Percentiles rank a stretch among this genome's conserved stretches.
These are phyloP conservation scores for Herpetomonas samuelpessoai DNA, from an alignment of 208 protist genomes.

Conservation along the genomic window DNA sequence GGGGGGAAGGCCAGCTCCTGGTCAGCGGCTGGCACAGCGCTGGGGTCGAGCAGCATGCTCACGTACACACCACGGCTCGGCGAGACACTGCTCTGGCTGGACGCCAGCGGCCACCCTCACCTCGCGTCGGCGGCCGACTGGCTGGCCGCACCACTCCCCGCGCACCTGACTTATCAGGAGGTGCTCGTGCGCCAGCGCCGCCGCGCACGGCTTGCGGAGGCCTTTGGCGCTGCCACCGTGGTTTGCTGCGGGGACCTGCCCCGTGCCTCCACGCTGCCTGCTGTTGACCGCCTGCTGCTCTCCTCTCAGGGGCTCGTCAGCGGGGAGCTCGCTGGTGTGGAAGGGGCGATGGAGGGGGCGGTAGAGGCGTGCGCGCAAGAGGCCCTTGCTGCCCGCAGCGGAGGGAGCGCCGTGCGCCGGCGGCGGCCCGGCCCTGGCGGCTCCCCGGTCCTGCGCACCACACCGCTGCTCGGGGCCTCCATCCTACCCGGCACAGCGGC, in stretches of 20 bases:
- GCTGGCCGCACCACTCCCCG: neutral
- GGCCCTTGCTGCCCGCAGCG: neutral
- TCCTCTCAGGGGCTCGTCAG: conserved; percentile 18
- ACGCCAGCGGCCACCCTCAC: conserved; percentile 11
- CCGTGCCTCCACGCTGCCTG: conserved; percentile 33
- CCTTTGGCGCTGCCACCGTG: neutral
- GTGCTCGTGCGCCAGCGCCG: conserved; percentile 9
- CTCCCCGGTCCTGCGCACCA: neutral
- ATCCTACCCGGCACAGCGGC: neutral
- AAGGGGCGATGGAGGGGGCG: conserved; percentile 20
- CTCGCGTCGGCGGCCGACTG: conserved; percentile 12
- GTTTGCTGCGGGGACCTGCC: conserved; percentile 29
- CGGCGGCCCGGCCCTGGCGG: neutral
- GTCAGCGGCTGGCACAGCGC: too few species aligned
- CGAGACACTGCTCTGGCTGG: conserved; percentile 25
- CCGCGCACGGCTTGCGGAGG: conserved; percentile 5
- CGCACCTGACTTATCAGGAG: too few species aligned
- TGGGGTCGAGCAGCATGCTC: neutral
- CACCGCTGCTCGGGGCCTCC: neutral
- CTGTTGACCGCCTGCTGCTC: conserved; percentile 34
- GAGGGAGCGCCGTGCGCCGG: conserved; percentile 3
- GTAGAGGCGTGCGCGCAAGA: neutral
- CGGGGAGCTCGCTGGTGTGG: conserved; percentile 15
- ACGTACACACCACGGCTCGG: neutral
- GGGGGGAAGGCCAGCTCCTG: neutral